Evolutionary conservation across 345 rosid genomes (phyloP).

Genomic region (Brassica carinata): DNA sequence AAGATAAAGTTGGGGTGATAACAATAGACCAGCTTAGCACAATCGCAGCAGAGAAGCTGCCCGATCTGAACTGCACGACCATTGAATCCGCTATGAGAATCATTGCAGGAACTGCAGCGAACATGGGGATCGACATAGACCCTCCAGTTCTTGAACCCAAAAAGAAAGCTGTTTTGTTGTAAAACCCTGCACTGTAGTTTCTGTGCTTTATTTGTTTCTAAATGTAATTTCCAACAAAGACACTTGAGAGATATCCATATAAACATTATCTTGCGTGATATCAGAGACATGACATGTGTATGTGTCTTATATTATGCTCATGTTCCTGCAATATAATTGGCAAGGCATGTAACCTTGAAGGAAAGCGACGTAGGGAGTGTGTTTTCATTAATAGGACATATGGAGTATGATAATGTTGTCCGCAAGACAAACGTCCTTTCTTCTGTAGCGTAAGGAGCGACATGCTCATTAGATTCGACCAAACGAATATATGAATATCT

Average conservation of each 20-base stretch:
- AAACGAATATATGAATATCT: no score
- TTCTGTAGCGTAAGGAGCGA: no score
- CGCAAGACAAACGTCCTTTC: no score
- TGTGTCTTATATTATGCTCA: no score
- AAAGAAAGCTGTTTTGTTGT: constrained; percentile 53
- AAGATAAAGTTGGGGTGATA: constrained; percentile 73
- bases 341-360: no score
- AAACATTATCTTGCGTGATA: no score
- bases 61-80: constrained; percentile 71
- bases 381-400: no score
- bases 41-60: constrained; percentile 82
- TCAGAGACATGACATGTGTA: no score
- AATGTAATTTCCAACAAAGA: constrained; percentile 24
- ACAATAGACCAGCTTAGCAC: constrained; percentile 45
- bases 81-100: constrained; percentile 90
- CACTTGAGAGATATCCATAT: not conserved
- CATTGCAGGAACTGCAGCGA: constrained; percentile 93
- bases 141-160: constrained; percentile 89
- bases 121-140: constrained; percentile 86
- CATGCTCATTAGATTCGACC: no score
- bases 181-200: constrained; percentile 1
- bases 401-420: no score
- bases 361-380: no score
- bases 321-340: no score
- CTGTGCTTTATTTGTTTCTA: not conserved